phyloP scores from a whole-genome alignment of 208 protist species.

The Leishmania amazonensis region DNA sequence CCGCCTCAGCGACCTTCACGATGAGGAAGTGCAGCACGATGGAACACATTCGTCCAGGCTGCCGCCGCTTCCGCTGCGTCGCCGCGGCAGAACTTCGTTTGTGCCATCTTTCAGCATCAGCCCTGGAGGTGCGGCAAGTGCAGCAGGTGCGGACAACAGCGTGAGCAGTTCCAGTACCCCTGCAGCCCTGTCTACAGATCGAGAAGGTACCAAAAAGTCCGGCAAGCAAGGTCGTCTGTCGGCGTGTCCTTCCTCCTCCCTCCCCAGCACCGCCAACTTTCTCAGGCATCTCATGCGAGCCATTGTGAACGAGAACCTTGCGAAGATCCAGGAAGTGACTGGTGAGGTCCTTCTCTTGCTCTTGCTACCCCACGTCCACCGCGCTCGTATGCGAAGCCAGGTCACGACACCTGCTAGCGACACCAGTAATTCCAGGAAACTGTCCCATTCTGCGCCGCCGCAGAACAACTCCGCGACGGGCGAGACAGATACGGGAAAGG shows the following conservation, averaged over 20 bases:
- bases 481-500: not conserved
- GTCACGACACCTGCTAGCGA: not conserved
- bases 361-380: slow-evolving; percentile 20
- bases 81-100: not conserved
- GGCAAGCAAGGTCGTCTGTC: not conserved
- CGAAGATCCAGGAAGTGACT: slow-evolving; percentile 7
- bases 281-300: slow-evolving; percentile 18
- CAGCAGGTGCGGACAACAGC: not conserved
- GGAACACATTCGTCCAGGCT: not conserved
- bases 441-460: not conserved
- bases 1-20: not conserved
- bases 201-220: not conserved
- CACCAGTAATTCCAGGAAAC: too few species aligned
- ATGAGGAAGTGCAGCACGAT: not conserved
- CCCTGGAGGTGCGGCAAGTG: not conserved
- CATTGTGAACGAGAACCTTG: slow-evolving; percentile 20
- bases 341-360: slow-evolving; percentile 11
- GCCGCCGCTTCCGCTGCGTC: slow-evolving; percentile 8
- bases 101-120: slow-evolving; percentile 10
- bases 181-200: not conserved
- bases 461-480: not conserved
- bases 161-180: not conserved
- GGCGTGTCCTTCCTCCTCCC: not conserved
- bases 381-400: slow-evolving; percentile 15
- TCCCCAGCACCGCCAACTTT: slow-evolving; percentile 20